Percentiles rank a stretch among this genome's conserved stretches.
These are phyloP conservation scores for Penicillium crustosum DNA, from an alignment of 2,329 filamentous ascomycete species.

Conservation along the genomic window DNA sequence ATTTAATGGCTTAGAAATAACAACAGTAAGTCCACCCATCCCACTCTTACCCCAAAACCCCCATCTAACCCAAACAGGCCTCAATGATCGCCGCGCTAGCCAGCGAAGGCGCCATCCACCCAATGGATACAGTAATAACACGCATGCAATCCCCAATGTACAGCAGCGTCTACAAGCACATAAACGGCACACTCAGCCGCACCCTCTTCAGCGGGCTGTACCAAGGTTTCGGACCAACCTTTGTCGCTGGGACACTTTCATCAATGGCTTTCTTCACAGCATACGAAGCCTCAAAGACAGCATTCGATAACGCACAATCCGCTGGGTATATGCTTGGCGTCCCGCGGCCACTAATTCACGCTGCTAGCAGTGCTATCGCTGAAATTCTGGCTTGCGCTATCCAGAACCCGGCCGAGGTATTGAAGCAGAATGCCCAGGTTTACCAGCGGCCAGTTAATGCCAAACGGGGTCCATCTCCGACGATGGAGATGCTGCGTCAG, in stretches of 20 bases:
- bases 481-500: constrained; percentile 3
- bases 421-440: constrained; percentile 16
- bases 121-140: constrained; percentile 15
- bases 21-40: neutral
- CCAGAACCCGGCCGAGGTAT: constrained; percentile 11
- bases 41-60: neutral
- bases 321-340: constrained; percentile 6
- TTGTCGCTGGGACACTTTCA: constrained; percentile 4
- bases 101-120: constrained; percentile 13
- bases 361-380: constrained; percentile 7
- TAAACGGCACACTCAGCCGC: constrained; percentile 6
- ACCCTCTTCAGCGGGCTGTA: constrained; percentile 12
- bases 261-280: constrained; percentile 8
- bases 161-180: constrained; percentile 5
- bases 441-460: neutral
- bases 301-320: constrained; percentile 3
- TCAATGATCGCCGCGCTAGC: constrained; percentile 10
- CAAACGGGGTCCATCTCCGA: neutral
- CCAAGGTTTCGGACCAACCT: constrained; percentile 12
- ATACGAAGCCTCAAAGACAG: constrained; percentile 11
- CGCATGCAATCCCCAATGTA: constrained; percentile 13
- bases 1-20: neutral
- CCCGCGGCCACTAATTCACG: constrained; percentile 2
- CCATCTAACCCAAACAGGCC: constrained; percentile 5
- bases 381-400: constrained; percentile 10